Evolutionary conservation across 2,329 filamentous ascomycete species (phyloP).

Genomic region (Colletotrichum sp.): DNA sequence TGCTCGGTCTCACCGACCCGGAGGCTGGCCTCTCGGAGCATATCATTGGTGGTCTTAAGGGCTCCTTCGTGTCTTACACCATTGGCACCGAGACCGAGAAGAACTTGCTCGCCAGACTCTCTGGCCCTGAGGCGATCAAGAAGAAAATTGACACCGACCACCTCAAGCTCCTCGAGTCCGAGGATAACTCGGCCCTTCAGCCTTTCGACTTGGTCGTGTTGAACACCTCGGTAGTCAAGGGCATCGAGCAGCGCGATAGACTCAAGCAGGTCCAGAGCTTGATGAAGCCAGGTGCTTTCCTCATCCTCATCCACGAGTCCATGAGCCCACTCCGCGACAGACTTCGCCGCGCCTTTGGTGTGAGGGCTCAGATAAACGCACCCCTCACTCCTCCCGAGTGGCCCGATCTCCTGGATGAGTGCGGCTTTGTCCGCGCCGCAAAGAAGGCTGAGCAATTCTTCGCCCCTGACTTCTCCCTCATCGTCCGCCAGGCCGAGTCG

Average conservation of each 20-base stretch:
- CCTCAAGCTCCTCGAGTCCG: conserved; percentile 33
- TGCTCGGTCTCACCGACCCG: conserved; percentile 37
- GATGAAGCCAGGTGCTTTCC: conserved; percentile 34
- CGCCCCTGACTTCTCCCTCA: conserved; percentile 36
- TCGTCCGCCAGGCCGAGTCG: conserved; percentile 37
- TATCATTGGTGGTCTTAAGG: conserved; percentile 46
- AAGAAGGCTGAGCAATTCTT: conserved; percentile 35
- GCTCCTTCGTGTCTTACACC: conserved; percentile 31
- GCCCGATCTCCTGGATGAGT: conserved; percentile 34
- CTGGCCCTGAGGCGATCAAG: conserved; percentile 26
- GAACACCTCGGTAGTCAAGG: conserved; percentile 31
- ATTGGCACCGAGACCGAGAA: conserved; percentile 31
- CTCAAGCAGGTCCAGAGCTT: conserved; percentile 28
- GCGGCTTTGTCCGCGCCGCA: conserved; percentile 34
- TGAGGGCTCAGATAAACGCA: neutral
- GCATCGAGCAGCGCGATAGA: conserved; percentile 27
- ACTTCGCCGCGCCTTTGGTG: conserved; percentile 17
- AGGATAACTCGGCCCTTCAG: conserved; percentile 27
- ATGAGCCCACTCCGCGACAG: conserved; percentile 22
- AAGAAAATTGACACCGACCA: conserved; percentile 22
- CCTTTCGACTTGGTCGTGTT: conserved; percentile 32
- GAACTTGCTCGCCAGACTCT: conserved; percentile 24
- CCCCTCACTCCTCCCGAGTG: conserved; percentile 33
- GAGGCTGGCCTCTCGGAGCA: conserved; percentile 38
- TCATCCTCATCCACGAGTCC: conserved; percentile 29